Conservation (phyloP, 345 rosid genomes). For the Camelina sativa region DNA sequence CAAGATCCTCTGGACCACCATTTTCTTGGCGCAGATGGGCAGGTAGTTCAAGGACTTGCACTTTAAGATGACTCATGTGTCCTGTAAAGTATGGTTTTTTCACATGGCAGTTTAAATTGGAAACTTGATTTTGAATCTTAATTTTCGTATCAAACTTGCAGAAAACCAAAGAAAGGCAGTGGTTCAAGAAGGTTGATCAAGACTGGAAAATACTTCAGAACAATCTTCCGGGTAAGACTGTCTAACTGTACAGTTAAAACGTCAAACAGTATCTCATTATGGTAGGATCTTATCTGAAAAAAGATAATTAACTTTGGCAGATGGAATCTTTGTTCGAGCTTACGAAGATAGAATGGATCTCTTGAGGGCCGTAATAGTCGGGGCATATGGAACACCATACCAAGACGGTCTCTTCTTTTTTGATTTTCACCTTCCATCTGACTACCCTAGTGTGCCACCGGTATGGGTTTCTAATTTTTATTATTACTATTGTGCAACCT, state of each 20-base stretch:
- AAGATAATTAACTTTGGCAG: slow-evolving; percentile 49
- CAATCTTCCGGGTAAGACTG: slow-evolving; percentile 86
- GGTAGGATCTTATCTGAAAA: not conserved
- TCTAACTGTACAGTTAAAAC: slow-evolving; percentile 2
- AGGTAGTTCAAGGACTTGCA: slow-evolving; percentile 53
- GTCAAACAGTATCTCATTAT: slow-evolving; percentile 10
- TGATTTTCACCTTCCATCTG: slow-evolving; percentile 90
- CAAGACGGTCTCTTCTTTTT: slow-evolving; percentile 99
- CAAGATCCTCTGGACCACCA: slow-evolving; percentile 87
- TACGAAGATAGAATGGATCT: slow-evolving; percentile 98
- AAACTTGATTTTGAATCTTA: slow-evolving; percentile 18
- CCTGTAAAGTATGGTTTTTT: slow-evolving; percentile 4
- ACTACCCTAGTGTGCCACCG: slow-evolving; percentile 89
- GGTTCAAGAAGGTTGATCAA: slow-evolving; percentile 96
- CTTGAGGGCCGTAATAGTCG: slow-evolving; percentile 85
- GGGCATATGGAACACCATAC: slow-evolving; percentile 97
- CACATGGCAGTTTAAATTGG: slow-evolving; percentile 13
- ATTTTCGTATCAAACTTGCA: slow-evolving; percentile 47
- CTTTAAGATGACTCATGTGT: slow-evolving; percentile 15
- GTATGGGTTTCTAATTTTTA: slow-evolving; percentile 50
- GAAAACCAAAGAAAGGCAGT: slow-evolving; percentile 77
- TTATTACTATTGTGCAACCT: not conserved
- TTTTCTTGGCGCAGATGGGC: slow-evolving; percentile 65
- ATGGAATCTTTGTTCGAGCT: slow-evolving; percentile 84
- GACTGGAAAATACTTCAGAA: slow-evolving; percentile 97